Evolutionary conservation across 208 protist genomes (phyloP).

Genomic region (Trypanosoma scelopori): DNA sequence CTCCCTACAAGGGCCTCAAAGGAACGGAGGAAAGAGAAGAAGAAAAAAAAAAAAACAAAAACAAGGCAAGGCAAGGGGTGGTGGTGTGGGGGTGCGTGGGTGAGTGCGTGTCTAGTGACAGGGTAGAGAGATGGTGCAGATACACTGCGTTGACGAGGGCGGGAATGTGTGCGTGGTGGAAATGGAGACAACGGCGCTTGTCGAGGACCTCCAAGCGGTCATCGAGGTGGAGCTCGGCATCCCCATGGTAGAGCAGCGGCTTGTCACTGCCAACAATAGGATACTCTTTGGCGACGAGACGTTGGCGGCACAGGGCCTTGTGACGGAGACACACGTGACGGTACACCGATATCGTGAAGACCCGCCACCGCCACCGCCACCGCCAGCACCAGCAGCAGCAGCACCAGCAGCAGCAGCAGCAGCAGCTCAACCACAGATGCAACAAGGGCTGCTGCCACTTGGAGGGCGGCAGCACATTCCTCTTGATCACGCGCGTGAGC

Average conservation of each 20-base stretch:
- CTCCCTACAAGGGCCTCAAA: too few species aligned
- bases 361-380: background rate
- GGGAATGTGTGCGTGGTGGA: conserved; percentile 7
- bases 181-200: conserved; percentile 10
- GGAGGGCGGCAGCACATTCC: background rate
- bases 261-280: conserved; percentile 8
- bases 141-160: conserved; percentile 11
- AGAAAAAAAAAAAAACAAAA: too few species aligned
- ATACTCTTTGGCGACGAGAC: conserved; percentile 12
- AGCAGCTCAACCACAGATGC: background rate
- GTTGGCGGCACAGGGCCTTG: conserved; percentile 14
- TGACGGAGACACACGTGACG: conserved; percentile 7
- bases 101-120: background rate
- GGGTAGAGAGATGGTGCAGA: conserved; percentile 7
- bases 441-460: background rate
- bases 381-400: background rate
- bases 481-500: conserved; percentile 6
- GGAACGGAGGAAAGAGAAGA: too few species aligned
- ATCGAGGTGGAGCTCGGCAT: conserved; percentile 31
- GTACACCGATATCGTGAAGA: conserved; percentile 10
- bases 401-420: background rate
- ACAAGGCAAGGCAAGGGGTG: too few species aligned
- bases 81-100: background rate
- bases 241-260: conserved; percentile 15
- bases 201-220: conserved; percentile 19